Evolutionary conservation across 2,329 filamentous ascomycete species (phyloP), one percentile per base, ranked within the genome.

Genomic region (Botrytis porri): DNA sequence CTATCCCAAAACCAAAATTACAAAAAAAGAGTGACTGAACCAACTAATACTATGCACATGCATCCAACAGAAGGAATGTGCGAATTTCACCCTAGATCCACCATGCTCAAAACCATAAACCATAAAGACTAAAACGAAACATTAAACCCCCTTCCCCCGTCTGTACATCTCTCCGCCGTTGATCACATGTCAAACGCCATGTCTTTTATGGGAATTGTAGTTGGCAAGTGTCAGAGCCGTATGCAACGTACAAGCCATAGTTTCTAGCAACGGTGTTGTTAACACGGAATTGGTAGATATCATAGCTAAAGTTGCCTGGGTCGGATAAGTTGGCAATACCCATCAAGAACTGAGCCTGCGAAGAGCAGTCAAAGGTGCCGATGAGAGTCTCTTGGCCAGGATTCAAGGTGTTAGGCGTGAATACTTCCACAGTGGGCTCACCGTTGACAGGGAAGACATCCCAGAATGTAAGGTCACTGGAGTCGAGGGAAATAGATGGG

Each of bases 211-310:
- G 18, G 7, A 35, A 18, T 37, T 48, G 2, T 22, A 35, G 29
- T 8, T 57, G 62, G 22, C 29, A 32, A 37, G 32, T 35, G 1
- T 65, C 41, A 2, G 29, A 25, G 6, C 43, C 29, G 8, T 65
- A 65, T 65, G 62, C 32, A 14, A 65, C n/a, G 41, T 48, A 45
- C 29, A 65, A 65, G 41, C 41, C 62, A 20, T 65, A 65, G 43
- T 45, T 25, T 35, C 62, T 43, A 37, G 62, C 1, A 45, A 12
- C 41, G 20, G 62, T 48, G 14, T 65, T 48, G 29, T 65, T 48
- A 22, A 65, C 41, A 32, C 62, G 62, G 29, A 48, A 65, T 22
- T 35, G 41, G 29, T 35, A 61, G 35, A 61, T 20, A 18, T 29
- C 43, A 8, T 29, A 32, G 29, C 32, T 29, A 6, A 35, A 29